A percentile compares a stretch with the other conserved stretches of the same genome.
Evolutionary conservation across 2,329 filamentous ascomycete genomes (phyloP).

Genomic region (Onygena corvina): DNA sequence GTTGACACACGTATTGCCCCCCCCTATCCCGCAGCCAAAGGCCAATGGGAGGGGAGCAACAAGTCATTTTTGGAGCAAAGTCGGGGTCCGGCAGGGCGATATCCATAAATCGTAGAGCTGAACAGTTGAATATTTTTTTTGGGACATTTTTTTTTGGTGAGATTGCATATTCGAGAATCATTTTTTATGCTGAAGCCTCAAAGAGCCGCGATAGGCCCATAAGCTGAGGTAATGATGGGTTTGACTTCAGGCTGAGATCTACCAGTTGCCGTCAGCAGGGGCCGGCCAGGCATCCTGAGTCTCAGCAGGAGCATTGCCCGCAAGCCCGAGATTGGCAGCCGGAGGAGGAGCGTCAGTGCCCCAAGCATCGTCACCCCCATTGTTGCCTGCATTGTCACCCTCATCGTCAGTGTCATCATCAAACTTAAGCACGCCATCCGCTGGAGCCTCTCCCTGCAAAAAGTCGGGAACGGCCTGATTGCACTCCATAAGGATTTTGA

Average conservation of each 20-base stretch:
- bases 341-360: neutral
- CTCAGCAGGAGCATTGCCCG: neutral
- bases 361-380: slow-evolving; percentile 6
- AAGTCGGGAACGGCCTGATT: slow-evolving; percentile 73
- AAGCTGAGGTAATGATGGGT: neutral
- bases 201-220: neutral
- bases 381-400: slow-evolving; percentile 13
- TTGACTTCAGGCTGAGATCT: neutral
- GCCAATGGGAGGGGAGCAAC: neutral
- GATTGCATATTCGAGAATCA: neutral
- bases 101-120: neutral
- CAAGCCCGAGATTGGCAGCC: neutral
- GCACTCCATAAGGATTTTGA: slow-evolving; percentile 70
- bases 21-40: neutral
- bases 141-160: neutral
- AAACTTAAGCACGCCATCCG: slow-evolving; percentile 34
- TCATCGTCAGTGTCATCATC: slow-evolving; percentile 44
- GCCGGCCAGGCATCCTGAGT: neutral
- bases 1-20: neutral
- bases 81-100: neutral
- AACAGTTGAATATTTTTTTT: neutral
- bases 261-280: neutral
- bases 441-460: slow-evolving; percentile 47
- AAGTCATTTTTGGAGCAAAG: too few relatives aligned
- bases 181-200: neutral